Conservation (phyloP, 73 alveolate species). For the Blepharisma stoltei region DNA sequence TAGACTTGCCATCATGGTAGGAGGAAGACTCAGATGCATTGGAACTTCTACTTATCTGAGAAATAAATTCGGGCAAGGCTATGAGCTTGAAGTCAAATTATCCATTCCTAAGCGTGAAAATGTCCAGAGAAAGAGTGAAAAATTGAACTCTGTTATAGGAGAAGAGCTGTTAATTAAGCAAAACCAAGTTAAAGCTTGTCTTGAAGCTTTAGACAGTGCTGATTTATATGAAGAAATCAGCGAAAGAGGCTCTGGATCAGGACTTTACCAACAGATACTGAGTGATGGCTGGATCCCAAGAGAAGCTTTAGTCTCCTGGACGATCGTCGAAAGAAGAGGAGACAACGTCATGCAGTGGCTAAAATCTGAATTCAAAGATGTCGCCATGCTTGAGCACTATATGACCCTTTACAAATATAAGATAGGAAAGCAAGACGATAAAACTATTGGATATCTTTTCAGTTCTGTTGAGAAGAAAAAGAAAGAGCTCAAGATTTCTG, state of each 20-base stretch:
- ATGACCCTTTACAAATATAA: slow-evolving; percentile 43
- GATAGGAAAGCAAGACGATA: slow-evolving; percentile 54
- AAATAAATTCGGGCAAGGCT: slow-evolving; percentile 78
- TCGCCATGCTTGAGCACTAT: slow-evolving; percentile 53
- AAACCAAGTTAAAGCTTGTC: not conserved
- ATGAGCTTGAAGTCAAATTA: slow-evolving; percentile 45
- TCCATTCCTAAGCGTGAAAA: not conserved
- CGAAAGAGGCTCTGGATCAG: slow-evolving; percentile 1
- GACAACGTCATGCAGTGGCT: slow-evolving; percentile 9
- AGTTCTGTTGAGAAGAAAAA: slow-evolving; percentile 76
- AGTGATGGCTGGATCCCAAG: not conserved
- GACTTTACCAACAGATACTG: not conserved
- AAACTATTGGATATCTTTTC: slow-evolving; percentile 76
- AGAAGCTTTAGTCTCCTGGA: not conserved
- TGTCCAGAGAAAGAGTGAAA: not conserved
- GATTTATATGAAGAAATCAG: not conserved
- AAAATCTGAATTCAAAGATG: slow-evolving; percentile 25
- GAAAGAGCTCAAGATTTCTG: slow-evolving; percentile 50
- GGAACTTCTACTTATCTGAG: slow-evolving; percentile 73
- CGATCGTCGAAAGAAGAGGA: not conserved
- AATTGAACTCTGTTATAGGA: not conserved
- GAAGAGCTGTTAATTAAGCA: not conserved
- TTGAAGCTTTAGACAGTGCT: not conserved
- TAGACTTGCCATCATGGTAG: slow-evolving; percentile 72
- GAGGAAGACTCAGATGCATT: slow-evolving; percentile 69